Base-by-base conservation (phyloP, 176 grass and related monocot species). In the Oryza punctata region DNA sequence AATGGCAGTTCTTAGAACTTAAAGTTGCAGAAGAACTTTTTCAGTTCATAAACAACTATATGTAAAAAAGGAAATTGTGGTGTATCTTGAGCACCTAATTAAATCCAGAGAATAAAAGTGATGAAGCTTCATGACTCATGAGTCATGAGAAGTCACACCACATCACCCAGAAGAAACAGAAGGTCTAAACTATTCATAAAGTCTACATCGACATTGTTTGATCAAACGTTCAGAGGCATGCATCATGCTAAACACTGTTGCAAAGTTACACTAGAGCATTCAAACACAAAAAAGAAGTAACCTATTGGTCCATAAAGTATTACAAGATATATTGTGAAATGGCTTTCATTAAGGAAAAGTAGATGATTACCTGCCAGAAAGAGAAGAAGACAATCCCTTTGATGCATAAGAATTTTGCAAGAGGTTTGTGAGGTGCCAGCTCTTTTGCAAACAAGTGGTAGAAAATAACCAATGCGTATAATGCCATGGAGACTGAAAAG, bases 371-470 rank as follows among this genome's bases (percentile, higher is more conserved):
- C 96, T 99, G 96, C 96, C 96, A 99, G 85, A 96, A 99, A 82
- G 89, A 94, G 85, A 99, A 99, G 77, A 99, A 99, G 24, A 96
- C 96, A 70, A 99, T 90, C 77, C 96, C 96, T 89, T 99, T 96
- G 82, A 99, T 89, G 89, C 96, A 99, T 75, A 99, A 71, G 71
- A 99, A 99, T 67, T 99, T 99, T 12, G 96, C 57, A 27, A 99
- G 89, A 83, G 96, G 96, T 65, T 92, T 99, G 86, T 99, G 96
- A 18, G 96, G 96, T 74, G 85, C 96, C 84, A 96, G 59, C 84
- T 99, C 96, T 85, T 99, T 96, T 25, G 93, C 93, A 89, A 99
- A 96, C 73, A 90, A 87, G 92, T 99, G 96, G 67, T 99, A 94
- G 86, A 99, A 96, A 73, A 99, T 60, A 83, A 99, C 93, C 83